Base-by-base conservation (phyloP, 495 filamentous ascomycete genomes). In the Elasticomyces elasticus region DNA sequence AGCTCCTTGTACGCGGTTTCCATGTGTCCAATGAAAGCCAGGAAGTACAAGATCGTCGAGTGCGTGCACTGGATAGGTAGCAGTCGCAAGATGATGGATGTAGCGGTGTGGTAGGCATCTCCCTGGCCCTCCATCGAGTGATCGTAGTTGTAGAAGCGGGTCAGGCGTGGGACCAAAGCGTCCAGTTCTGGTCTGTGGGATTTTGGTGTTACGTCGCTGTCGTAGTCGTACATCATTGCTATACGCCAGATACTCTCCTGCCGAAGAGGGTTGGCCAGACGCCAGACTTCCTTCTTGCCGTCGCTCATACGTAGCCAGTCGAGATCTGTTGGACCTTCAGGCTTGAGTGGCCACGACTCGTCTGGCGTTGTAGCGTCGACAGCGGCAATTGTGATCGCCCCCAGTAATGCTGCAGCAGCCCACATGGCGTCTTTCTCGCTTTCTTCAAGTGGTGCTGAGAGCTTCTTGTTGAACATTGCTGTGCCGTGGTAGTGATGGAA, bases 261-360 rank as follows among this genome's bases (percentile, higher is more conserved):
- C 43, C 71, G 64, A 46, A 64, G 28, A 28, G 71, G 72, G 42
- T 71, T 60, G 9, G 62, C 56, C 7, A 73, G 27, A 1, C 60
- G 33, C 61, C 62, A 71, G 11, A 73, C 58, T 24, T 61, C 63
- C 20, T 57, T 62, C 54, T 72, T 73, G 22, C 63, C 63, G 27
- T 69, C 65, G 27, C 55, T 65, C 53, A 73, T 62, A 11, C 56
- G 59, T 6, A 73, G 60, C 71, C 68, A 73, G 45, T 69, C 64
- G 10, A 72, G 61, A 59, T 72, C 66, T 20, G 49, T 20, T 0
- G 55, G 43, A 9, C 60, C 54, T 11, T 61, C 47, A 1, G 58
- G 46, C 44, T 60, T 64, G n/a, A 76, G 59, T 1, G 72, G 73
- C 72, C 72, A 74, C 20, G 67, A 60, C 27, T 67, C 61, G 47